These are phyloP conservation scores for Epichloe sp. DNA, from an alignment of 2,329 filamentous ascomycete species.

Conservation along the genomic window DNA sequence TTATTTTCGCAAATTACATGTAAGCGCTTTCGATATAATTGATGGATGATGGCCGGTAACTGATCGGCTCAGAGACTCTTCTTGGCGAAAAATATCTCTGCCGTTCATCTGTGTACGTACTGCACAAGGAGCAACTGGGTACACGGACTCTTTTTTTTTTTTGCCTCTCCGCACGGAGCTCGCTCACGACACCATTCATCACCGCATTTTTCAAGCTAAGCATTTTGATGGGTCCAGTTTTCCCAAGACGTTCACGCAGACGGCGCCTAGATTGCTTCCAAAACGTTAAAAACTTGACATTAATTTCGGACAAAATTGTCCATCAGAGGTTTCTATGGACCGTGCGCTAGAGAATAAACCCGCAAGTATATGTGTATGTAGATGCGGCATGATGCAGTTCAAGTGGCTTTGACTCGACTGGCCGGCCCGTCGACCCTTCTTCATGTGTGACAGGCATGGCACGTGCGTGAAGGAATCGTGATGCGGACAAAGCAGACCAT, in stretches of 20 bases:
- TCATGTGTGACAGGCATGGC: not conserved
- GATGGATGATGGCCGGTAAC: no score
- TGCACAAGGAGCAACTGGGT: not conserved
- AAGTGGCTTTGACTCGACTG: not conserved
- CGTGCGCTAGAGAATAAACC: constrained; percentile 2
- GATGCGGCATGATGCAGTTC: not conserved
- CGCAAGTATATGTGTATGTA: not conserved
- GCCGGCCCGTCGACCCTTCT: not conserved
- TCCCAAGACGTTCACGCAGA: not conserved
- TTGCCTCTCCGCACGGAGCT: not conserved
- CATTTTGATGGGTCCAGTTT: not conserved
- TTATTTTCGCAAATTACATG: no score
- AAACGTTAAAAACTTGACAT: not conserved
- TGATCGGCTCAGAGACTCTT: no score
- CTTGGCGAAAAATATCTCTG: no score
- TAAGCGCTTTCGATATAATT: no score
- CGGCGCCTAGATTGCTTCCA: not conserved
- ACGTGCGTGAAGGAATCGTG: not conserved
- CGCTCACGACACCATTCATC: not conserved
- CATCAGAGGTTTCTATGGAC: not conserved
- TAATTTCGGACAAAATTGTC: not conserved
- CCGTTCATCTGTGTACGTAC: no score
- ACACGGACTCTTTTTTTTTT: not conserved
- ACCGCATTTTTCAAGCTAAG: not conserved
- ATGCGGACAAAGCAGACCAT: not conserved